A percentile compares a stretch with the other conserved stretches of the same genome.
Conservation (phyloP, 768 basidiomycete genomes). For the Piloderma croceum region DNA sequence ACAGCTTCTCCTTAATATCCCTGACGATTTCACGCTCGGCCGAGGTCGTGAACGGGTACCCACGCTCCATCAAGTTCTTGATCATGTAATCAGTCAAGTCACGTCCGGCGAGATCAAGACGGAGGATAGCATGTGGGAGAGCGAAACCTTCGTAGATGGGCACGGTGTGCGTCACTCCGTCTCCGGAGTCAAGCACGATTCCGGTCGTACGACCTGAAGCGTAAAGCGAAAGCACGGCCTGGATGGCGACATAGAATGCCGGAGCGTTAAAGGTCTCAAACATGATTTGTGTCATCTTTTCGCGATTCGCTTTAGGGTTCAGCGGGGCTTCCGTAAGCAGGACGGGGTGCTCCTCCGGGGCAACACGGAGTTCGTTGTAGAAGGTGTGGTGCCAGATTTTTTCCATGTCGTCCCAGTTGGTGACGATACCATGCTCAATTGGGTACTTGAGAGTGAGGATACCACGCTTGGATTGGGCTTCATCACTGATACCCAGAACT, state of each 20-base stretch:
- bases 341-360: slow-evolving; percentile 89
- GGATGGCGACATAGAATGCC: slow-evolving; percentile 88
- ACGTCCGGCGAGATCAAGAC: slow-evolving; percentile 62
- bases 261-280: slow-evolving; percentile 94
- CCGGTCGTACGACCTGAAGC: slow-evolving; percentile 68
- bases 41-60: slow-evolving; percentile 59
- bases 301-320: slow-evolving; percentile 89
- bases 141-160: slow-evolving; percentile 72
- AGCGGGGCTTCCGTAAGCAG: slow-evolving; percentile 88
- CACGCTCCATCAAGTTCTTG: slow-evolving; percentile 54
- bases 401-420: slow-evolving; percentile 76
- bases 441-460: slow-evolving; percentile 67
- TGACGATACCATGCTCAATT: slow-evolving; percentile 67
- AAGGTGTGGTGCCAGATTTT: slow-evolving; percentile 75
- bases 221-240: slow-evolving; percentile 81
- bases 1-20: slow-evolving; percentile 79
- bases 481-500: slow-evolving; percentile 44
- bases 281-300: slow-evolving; percentile 97
- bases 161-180: slow-evolving; percentile 67
- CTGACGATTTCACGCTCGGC: slow-evolving; percentile 58
- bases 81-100: slow-evolving; percentile 57
- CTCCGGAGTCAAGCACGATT: slow-evolving; percentile 73
- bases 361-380: slow-evolving; percentile 91
- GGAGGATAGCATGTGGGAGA: slow-evolving; percentile 63
- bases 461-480: slow-evolving; percentile 71